Percentiles rank a stretch among this genome's conserved stretches.
These are phyloP conservation scores for Melanopsichium pennsylvanicum DNA, from an alignment of 1,284 basidiomycete species.

Conservation along the genomic window DNA sequence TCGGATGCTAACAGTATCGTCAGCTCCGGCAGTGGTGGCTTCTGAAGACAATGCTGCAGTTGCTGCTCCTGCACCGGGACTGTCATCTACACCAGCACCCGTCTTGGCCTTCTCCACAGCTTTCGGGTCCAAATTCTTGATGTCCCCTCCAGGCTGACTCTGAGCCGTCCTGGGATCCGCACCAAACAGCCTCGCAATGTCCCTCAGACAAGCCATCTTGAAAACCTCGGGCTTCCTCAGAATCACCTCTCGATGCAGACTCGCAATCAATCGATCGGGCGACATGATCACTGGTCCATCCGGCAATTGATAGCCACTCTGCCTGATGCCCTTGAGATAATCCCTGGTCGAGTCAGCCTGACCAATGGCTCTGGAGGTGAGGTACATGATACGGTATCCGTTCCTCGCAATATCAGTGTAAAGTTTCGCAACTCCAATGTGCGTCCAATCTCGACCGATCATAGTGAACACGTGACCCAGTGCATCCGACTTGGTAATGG, in stretches of 20 bases:
- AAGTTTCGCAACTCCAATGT: conserved; percentile 94
- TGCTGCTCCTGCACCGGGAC: conserved; percentile 24
- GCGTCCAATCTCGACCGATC: conserved; percentile 99
- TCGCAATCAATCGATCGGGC: conserved; percentile 93
- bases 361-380: conserved; percentile 96
- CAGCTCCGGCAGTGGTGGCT: not conserved
- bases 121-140: conserved; percentile 3
- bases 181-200: conserved; percentile 92
- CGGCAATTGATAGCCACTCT: conserved; percentile 92
- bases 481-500: conserved; percentile 93
- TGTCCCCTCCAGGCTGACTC: conserved; percentile 17
- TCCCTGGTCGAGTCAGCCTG: conserved; percentile 97
- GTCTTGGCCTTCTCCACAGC: conserved; percentile 9
- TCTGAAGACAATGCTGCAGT: conserved; percentile 11
- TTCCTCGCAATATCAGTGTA: conserved; percentile 95
- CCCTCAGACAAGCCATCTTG: conserved; percentile 98
- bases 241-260: conserved; percentile 77
- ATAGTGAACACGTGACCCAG: conserved; percentile 97
- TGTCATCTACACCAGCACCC: conserved; percentile 6
- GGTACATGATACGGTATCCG: conserved; percentile 98
- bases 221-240: conserved; percentile 94
- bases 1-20: conserved; percentile 65
- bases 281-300: conserved; percentile 99
- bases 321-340: conserved; percentile 92
- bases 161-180: conserved; percentile 63